Percentiles rank a stretch among this genome's conserved stretches.
Conservation (phyloP, 345 rosid species). For the Viola odorata region DNA sequence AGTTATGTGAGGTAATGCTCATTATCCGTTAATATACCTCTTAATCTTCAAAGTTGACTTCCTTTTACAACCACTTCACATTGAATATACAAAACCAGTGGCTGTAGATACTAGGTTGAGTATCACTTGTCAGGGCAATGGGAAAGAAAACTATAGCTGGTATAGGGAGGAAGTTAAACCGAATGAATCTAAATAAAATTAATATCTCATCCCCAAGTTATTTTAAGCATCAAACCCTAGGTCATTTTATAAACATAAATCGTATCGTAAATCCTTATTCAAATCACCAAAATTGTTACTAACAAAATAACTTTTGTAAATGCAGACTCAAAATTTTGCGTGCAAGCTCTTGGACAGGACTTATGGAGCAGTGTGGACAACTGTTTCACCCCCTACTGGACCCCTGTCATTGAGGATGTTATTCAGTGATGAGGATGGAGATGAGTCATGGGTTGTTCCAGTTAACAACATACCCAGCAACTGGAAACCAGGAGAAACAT, state of each 20-base stretch:
- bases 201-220: too few relatives aligned
- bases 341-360: slow-evolving; percentile 56
- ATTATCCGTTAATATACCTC: neutral
- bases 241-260: neutral
- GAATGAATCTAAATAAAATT: neutral
- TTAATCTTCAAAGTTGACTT: neutral
- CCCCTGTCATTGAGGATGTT: slow-evolving; percentile 56
- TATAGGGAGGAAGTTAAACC: neutral
- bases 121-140: neutral
- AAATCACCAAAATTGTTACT: neutral
- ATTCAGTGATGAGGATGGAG: slow-evolving; percentile 49
- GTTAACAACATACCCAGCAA: slow-evolving; percentile 46
- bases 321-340: slow-evolving; percentile 43
- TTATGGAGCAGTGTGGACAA: slow-evolving; percentile 55
- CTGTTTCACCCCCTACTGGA: slow-evolving; percentile 52
- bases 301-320: neutral
- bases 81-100: too few relatives aligned
- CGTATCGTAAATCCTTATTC: neutral
- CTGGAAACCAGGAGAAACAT: slow-evolving; percentile 62
- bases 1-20: slow-evolving; percentile 55
- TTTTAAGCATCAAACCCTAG: neutral
- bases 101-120: too few relatives aligned
- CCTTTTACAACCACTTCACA: too few relatives aligned
- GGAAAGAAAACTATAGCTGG: neutral
- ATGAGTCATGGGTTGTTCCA: slow-evolving; percentile 59